Evolutionary conservation across 1,284 basidiomycete species (phyloP).

Genomic region (Cryptococcus floricola): DNA sequence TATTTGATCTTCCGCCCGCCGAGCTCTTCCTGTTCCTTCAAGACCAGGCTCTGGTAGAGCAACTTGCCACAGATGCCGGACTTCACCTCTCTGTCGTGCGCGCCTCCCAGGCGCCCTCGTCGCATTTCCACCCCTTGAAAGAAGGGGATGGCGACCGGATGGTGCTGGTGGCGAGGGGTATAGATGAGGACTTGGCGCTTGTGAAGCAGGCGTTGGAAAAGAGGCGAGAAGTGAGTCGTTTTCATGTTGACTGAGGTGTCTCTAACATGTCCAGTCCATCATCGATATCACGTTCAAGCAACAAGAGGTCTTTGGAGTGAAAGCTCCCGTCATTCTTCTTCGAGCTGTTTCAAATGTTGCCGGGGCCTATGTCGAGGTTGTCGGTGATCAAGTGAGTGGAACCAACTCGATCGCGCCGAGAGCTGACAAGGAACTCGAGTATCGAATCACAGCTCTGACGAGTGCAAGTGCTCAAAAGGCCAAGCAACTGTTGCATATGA

Average conservation of each 20-base stretch:
- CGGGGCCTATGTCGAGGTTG: conserved; percentile 17
- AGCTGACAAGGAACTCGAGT: conserved; percentile 8
- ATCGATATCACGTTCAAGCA: conserved; percentile 1
- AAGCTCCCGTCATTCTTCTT: conserved; percentile 7
- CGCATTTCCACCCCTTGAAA: not conserved
- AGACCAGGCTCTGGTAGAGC: conserved; percentile 9
- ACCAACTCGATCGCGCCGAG: not conserved
- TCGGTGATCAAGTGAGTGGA: too few relatives aligned
- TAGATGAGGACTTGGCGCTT: not conserved
- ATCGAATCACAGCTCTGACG: conserved; percentile 13
- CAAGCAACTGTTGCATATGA: conserved; percentile 6
- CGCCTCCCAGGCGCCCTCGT: conserved; percentile 1
- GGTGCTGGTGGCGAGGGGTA: conserved; percentile 10
- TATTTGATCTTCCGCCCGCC: conserved; percentile 16
- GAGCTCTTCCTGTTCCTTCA: conserved; percentile 20
- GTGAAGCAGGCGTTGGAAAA: conserved; percentile 4
- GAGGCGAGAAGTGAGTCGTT: conserved; percentile 6
- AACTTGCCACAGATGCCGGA: conserved; percentile 5
- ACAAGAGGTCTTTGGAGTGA: conserved; percentile 3
- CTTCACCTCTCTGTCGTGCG: conserved; percentile 13
- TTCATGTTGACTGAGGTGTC: not conserved
- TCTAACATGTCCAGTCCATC: conserved; percentile 3
- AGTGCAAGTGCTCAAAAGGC: conserved; percentile 5
- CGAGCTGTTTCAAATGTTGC: conserved; percentile 16
- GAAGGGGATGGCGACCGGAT: conserved; percentile 5